phyloP scores from a whole-genome alignment of 768 basidiomycete species.

The Mycena galopus region DNA sequence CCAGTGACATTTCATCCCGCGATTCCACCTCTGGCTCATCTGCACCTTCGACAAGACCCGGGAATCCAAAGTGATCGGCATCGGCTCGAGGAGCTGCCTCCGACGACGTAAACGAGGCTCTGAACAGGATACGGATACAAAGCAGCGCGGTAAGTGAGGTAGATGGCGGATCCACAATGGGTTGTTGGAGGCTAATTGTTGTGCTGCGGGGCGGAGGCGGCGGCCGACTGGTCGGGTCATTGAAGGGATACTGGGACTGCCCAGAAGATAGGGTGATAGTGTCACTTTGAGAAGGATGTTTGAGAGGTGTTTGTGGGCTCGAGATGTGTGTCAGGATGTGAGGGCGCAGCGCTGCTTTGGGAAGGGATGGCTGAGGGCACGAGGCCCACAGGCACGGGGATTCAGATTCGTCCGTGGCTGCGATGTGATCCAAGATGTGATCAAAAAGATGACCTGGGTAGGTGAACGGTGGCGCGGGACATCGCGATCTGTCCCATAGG shows the following conservation, averaged over 20 bases:
- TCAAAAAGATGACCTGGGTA: constrained; percentile 78
- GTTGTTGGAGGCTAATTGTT: constrained; percentile 68
- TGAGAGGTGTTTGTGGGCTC: constrained; percentile 63
- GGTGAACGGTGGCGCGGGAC: constrained; percentile 58
- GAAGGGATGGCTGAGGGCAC: constrained; percentile 63
- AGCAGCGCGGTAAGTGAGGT: constrained; percentile 85
- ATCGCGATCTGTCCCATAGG: constrained; percentile 78
- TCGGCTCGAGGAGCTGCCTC: constrained; percentile 79
- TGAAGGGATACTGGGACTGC: constrained; percentile 66
- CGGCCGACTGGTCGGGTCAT: constrained; percentile 74
- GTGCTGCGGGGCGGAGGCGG: constrained; percentile 80
- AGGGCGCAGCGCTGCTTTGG: constrained; percentile 66
- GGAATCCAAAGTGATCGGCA: constrained; percentile 92
- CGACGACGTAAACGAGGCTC: constrained; percentile 79
- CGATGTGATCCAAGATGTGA: constrained; percentile 74
- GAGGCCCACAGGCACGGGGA: constrained; percentile 79
- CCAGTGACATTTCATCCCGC: constrained; percentile 61
- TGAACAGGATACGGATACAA: constrained; percentile 86
- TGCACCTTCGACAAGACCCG: constrained; percentile 83
- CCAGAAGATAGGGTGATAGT: constrained; percentile 75
- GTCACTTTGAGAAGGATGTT: constrained; percentile 80
- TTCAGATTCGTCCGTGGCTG: constrained; percentile 57
- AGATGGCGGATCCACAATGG: constrained; percentile 75
- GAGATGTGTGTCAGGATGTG: constrained; percentile 87
- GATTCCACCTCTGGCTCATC: constrained; percentile 71